These are phyloP conservation scores for Podila verticillata DNA, from an alignment of 192 early-diverging fungal genomes.

Conservation along the genomic window DNA sequence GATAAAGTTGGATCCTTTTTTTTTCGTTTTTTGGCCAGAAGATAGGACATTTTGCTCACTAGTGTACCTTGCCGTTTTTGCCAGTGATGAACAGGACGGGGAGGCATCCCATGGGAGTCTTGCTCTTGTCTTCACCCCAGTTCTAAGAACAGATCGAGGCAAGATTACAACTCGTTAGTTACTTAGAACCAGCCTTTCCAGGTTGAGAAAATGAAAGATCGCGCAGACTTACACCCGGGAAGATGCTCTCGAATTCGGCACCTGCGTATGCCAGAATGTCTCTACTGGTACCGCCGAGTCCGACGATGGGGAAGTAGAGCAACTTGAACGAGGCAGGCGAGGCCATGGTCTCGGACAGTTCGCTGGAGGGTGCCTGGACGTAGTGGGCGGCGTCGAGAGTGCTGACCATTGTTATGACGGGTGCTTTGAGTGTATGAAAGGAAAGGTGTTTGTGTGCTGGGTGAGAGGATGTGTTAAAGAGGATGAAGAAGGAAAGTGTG, in stretches of 20 bases:
- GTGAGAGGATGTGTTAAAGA: too few relatives aligned
- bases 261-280: conserved; percentile 13
- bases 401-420: neutral
- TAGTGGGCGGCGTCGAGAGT: neutral
- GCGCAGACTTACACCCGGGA: neutral
- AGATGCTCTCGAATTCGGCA: conserved; percentile 16
- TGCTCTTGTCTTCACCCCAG: conserved; percentile 8
- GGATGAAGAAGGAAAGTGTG: too few relatives aligned
- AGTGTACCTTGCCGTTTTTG: conserved; percentile 16
- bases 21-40: neutral
- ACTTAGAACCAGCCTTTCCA: too few relatives aligned
- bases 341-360: conserved; percentile 2
- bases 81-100: conserved; percentile 10
- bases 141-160: neutral
- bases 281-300: conserved; percentile 9
- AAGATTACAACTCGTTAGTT: neutral
- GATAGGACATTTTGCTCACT: neutral
- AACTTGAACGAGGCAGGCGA: conserved; percentile 10
- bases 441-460: too few relatives aligned
- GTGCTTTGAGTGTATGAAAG: neutral
- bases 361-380: neutral
- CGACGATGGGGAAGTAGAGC: conserved; percentile 19
- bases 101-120: conserved; percentile 16
- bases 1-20: neutral
- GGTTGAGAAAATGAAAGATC: neutral